Percentiles rank a stretch among this genome's conserved stretches.
phyloP scores from a whole-genome alignment of 345 rosid genomes.

The Eucalyptus leucophloia region DNA sequence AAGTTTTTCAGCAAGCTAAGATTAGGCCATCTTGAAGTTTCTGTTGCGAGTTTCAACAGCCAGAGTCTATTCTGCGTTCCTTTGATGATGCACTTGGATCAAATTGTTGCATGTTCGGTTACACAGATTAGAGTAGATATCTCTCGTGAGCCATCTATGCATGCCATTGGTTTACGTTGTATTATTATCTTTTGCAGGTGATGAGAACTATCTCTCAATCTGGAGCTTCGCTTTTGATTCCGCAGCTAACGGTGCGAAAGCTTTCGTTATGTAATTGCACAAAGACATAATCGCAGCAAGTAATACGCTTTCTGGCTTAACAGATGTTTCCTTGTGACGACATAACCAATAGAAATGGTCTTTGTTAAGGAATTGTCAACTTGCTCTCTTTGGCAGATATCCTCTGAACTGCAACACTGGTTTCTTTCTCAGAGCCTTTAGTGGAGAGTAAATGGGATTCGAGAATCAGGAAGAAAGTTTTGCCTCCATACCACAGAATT shows the following conservation, averaged over 20 bases:
- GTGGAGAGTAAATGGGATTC: background rate
- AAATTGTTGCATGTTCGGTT: background rate
- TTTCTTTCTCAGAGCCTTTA: too few species aligned
- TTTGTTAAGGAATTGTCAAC: background rate
- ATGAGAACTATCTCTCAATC: constrained; percentile 63
- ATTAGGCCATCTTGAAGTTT: background rate
- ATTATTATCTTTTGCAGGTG: background rate
- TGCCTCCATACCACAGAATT: background rate
- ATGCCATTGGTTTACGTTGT: background rate
- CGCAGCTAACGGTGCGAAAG: background rate
- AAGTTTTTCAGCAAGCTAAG: background rate
- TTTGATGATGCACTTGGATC: background rate
- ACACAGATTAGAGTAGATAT: background rate
- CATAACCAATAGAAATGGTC: background rate
- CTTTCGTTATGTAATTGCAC: background rate
- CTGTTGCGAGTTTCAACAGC: background rate
- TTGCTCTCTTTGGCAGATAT: background rate
- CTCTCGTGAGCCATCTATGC: background rate
- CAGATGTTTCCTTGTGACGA: background rate
- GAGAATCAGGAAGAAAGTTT: background rate
- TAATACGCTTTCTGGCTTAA: background rate
- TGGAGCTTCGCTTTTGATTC: constrained; percentile 62
- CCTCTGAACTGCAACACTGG: background rate
- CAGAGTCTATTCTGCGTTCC: background rate
- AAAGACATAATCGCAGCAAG: background rate